Base-by-base conservation (phyloP, 305 asterid species). In the Fraxinus albicans region DNA sequence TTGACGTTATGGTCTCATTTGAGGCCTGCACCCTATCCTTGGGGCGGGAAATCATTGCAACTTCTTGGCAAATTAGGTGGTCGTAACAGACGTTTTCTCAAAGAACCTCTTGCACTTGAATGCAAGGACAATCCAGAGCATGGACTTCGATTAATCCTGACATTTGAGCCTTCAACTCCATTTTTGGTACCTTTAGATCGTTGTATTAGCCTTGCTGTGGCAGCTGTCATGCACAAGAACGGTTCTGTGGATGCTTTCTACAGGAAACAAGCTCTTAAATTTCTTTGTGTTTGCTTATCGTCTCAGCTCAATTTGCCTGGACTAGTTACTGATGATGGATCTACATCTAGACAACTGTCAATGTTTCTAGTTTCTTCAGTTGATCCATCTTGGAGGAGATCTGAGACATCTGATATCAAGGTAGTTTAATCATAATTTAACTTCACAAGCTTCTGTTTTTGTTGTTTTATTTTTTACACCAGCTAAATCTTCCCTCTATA, bases 41-140 rank as follows among this genome's bases (percentile, higher is more conserved):
- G 98, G 98, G 99, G 99, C 81, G 95, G 91, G 60, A 95, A 94
- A 84, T 93, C 99, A 23, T 84, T 97, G 88, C 99, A 95, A 90
- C 98, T 97, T 87, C 99, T 97, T 86, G 99, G 99, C 80, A 97
- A 97, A 91, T 86, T 97, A 83, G 99, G 99, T 86, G 99, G 99
- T 79, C 97, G 99, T 74, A 97, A 97, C 84, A 90, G 99, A 79
- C 99, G 99, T 84, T 97, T 97, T 87, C 98, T 97, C 87, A 97
- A 95, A 86, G 99, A 97, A 86, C 99, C 99, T 76, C 96, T 97
- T 69, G 93, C 98, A 70, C 98, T 97, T 85, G 99, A 97, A 83
- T 97, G 99, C 94, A 97, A 97, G 92, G 99, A 97, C 87, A 97
- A 94, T 83, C 99, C 99, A 17, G 99, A 97, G 91, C 99, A 97